Conservation (phyloP, 306 rosid genomes). For the Glycine tomentella region DNA sequence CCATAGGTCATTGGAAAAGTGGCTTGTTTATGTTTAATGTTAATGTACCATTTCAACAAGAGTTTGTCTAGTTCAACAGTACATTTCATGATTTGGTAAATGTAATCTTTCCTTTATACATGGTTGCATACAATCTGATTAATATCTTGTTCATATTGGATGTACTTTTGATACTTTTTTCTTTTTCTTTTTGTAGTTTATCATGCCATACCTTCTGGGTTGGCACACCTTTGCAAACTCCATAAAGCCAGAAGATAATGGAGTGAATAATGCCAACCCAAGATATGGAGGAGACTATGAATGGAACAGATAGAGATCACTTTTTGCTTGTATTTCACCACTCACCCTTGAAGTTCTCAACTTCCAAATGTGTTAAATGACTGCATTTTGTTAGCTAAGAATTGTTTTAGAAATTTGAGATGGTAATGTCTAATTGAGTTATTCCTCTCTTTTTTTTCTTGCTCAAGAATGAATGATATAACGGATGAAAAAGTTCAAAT, state of each 20-base stretch:
- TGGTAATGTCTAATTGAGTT: background rate
- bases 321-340: conserved; percentile 31
- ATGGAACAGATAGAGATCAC: conserved; percentile 69
- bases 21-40: background rate
- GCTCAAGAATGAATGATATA: conserved; percentile 7
- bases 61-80: background rate
- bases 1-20: conserved; percentile 1
- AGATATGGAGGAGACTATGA: conserved; percentile 81
- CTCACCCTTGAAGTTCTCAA: conserved; percentile 9
- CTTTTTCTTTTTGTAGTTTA: conserved; percentile 53
- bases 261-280: conserved; percentile 57
- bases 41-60: background rate
- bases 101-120: background rate
- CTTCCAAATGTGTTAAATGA: conserved; percentile 25
- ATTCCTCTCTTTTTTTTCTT: background rate
- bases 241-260: conserved; percentile 64
- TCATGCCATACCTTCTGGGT: conserved; percentile 83
- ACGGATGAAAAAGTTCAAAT: background rate
- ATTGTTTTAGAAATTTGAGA: conserved; percentile 41
- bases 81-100: background rate
- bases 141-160: background rate
- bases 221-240: conserved; percentile 88
- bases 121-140: background rate
- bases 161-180: conserved; percentile 24
- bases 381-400: conserved; percentile 33